A percentile compares a stretch with the other conserved stretches of the same genome.
Conservation (phyloP, 495 filamentous ascomycete genomes). For the Aspergillus nidulans region DNA sequence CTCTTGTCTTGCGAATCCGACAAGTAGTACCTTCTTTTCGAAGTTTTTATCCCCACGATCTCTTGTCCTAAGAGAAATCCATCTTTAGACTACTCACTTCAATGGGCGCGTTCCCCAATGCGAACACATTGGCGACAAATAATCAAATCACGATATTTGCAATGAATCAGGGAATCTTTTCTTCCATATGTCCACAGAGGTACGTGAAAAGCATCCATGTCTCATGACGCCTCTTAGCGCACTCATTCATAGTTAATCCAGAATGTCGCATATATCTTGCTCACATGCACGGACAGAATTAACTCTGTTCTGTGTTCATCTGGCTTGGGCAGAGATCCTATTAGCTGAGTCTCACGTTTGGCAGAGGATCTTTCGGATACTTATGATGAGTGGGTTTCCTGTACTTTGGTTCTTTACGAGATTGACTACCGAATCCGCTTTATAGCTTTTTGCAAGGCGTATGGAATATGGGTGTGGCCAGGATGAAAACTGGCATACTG, state of each 20-base stretch:
- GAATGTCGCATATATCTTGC: constrained; percentile 31
- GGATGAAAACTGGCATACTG: constrained; percentile 20
- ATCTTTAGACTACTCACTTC: too few species aligned
- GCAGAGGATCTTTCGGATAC: constrained; percentile 28
- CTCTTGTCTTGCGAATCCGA: too few species aligned
- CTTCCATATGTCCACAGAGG: not conserved
- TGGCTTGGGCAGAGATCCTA: constrained; percentile 17
- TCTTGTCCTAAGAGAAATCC: too few species aligned
- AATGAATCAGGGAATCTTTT: not conserved
- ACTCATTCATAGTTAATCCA: constrained; percentile 20
- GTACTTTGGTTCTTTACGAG: constrained; percentile 22
- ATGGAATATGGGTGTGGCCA: constrained; percentile 19
- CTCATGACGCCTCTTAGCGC: not conserved
- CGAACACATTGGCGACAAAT: not conserved
- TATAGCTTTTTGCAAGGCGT: constrained; percentile 21
- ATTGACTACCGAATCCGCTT: constrained; percentile 29
- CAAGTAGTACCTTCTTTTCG: too few species aligned
- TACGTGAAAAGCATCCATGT: not conserved
- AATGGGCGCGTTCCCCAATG: not conserved
- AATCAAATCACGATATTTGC: not conserved
- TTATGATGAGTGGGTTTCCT: constrained; percentile 29
- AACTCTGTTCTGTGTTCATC: constrained; percentile 28
- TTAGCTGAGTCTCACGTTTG: constrained; percentile 26
- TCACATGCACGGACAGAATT: constrained; percentile 28
- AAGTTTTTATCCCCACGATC: too few species aligned